phyloP scores from a whole-genome alignment of 2,329 filamentous ascomycete species.

The Hypocrella siamensis region DNA sequence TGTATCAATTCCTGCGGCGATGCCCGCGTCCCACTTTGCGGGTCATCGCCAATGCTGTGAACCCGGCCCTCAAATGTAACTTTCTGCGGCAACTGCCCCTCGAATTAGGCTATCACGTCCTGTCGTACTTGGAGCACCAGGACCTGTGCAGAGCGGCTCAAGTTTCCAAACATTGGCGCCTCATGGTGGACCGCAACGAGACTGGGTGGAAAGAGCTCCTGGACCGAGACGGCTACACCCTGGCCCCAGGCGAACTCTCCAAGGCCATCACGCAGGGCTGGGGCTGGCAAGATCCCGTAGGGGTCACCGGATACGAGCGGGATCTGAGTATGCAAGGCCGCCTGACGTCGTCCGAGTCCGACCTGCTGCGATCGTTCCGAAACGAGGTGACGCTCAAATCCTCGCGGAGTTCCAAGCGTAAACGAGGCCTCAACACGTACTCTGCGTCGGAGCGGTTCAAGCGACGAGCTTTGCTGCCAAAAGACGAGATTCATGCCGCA shows the following conservation, averaged over 20 bases:
- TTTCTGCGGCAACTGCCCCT: slow-evolving; percentile 72
- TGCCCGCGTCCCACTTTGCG: slow-evolving; percentile 81
- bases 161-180: slow-evolving; percentile 88
- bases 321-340: slow-evolving; percentile 52
- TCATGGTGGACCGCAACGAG: slow-evolving; percentile 82
- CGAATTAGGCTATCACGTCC: slow-evolving; percentile 75
- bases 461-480: slow-evolving; percentile 21
- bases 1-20: slow-evolving; percentile 85
- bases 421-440: slow-evolving; percentile 32
- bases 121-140: slow-evolving; percentile 70
- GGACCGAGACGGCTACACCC: slow-evolving; percentile 63
- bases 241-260: slow-evolving; percentile 70
- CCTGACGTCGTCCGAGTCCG: slow-evolving; percentile 36
- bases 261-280: slow-evolving; percentile 82
- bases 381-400: slow-evolving; percentile 25
- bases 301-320: slow-evolving; percentile 58
- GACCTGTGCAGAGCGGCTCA: slow-evolving; percentile 84
- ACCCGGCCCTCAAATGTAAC: slow-evolving; percentile 87
- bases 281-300: slow-evolving; percentile 89
- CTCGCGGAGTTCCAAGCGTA: slow-evolving; percentile 37
- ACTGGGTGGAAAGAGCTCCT: slow-evolving; percentile 91
- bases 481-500: too few relatives aligned
- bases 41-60: slow-evolving; percentile 79
- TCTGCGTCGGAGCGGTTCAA: slow-evolving; percentile 34
- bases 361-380: slow-evolving; percentile 27